A percentile compares a stretch with the other conserved stretches of the same genome.
phyloP scores from a whole-genome alignment of 2,329 filamentous ascomycete genomes.

The Fusarium drepaniforme region DNA sequence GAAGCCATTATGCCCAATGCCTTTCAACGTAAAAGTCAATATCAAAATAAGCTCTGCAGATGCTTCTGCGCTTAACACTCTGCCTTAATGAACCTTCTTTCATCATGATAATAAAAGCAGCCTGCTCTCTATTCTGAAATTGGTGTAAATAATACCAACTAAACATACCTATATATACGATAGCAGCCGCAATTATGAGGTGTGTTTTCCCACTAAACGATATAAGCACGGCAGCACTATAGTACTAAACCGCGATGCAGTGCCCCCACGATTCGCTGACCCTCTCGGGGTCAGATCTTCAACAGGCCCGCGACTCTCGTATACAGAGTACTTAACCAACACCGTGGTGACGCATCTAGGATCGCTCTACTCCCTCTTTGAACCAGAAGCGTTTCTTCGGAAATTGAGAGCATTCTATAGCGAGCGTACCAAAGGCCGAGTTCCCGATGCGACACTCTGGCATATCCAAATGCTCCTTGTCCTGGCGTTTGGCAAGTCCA shows the following conservation, averaged over 20 bases:
- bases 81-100: neutral
- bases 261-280: neutral
- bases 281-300: neutral
- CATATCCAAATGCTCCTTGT: conserved; percentile 37
- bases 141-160: no score
- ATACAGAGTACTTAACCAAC: conserved; percentile 33
- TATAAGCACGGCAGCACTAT: no score
- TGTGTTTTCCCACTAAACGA: no score
- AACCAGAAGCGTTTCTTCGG: conserved; percentile 15
- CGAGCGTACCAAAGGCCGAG: neutral
- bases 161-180: no score
- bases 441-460: conserved; percentile 21
- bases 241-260: neutral
- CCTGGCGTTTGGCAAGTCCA: conserved; percentile 33
- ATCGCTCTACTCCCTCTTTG: conserved; percentile 32
- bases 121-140: no score
- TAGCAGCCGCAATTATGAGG: no score
- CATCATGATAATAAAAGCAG: neutral
- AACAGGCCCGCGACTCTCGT: neutral
- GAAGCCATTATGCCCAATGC: neutral
- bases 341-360: conserved; percentile 33
- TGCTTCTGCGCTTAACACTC: neutral
- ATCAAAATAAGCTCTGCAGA: neutral
- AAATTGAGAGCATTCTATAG: conserved; percentile 26
- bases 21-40: neutral